phyloP scores from a whole-genome alignment of 768 basidiomycete species.

The Leucosporidium scottii region DNA sequence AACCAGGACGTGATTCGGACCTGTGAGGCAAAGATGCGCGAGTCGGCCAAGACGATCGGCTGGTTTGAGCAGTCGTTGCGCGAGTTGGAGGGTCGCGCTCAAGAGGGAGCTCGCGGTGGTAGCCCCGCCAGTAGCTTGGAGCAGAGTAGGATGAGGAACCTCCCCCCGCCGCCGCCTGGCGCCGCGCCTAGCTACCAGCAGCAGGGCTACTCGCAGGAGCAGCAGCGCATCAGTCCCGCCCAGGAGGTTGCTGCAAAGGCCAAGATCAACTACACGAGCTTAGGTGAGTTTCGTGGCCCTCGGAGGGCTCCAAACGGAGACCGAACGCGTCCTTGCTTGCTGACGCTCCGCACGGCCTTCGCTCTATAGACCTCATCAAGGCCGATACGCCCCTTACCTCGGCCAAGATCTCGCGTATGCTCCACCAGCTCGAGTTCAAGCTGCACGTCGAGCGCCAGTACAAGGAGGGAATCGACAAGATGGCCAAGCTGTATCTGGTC shows the following conservation, averaged over 20 bases:
- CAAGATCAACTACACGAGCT: constrained; percentile 25
- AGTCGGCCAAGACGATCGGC: constrained; percentile 70
- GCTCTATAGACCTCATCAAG: constrained; percentile 70
- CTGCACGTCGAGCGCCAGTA: constrained; percentile 97
- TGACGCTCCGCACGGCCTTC: neutral
- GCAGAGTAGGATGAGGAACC: neutral
- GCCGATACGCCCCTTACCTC: constrained; percentile 95
- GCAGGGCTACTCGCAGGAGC: constrained; percentile 13
- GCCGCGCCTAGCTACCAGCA: constrained; percentile 26
- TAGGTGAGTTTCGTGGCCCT: constrained; percentile 12
- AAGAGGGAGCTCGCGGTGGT: neutral
- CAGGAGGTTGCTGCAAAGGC: neutral
- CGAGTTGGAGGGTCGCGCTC: constrained; percentile 56
- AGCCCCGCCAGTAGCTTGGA: neutral
- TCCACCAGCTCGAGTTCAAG: constrained; percentile 98
- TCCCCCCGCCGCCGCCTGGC: constrained; percentile 20
- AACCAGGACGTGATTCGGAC: constrained; percentile 78
- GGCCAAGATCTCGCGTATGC: constrained; percentile 92
- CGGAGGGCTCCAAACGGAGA: neutral
- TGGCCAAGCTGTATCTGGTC: constrained; percentile 87
- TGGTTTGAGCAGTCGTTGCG: constrained; percentile 83
- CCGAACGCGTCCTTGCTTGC: neutral
- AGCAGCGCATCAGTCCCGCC: too few relatives aligned
- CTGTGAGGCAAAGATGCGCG: constrained; percentile 77
- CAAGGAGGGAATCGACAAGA: constrained; percentile 97